Evolutionary conservation across 257 asterid genomes (phyloP), one percentile per base, ranked within the genome.

Genomic region (Nicotiana tomentosiformis): DNA sequence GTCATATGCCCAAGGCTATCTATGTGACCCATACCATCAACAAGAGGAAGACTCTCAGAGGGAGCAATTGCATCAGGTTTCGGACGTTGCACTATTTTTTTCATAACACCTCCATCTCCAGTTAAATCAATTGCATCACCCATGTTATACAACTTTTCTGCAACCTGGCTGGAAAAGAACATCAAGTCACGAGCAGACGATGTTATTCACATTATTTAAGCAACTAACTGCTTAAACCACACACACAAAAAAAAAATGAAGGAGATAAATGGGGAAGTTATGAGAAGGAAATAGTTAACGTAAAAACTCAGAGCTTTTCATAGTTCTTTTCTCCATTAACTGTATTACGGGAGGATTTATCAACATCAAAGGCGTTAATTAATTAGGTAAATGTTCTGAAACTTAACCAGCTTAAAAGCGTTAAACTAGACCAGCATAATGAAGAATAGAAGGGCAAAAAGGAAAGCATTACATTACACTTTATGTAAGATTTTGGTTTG

Each of bases 41-140:
- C 85, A 80, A 96, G 98, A 46, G 99, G 97, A 78, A 94, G 94
- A 69, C 88, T 88, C 86, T 93, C 97, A 0, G 99, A 93, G 60
- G 99, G 99, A 86, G 84, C 91, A 85, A 89, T 67, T 39, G 99
- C 97, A 88, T 93, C 97, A 80, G 93, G 90, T 85, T 90, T 94
- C 53, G 99, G 92, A 10, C 87, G 90, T 65, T 95, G 92, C 30
- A 93, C 62, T 32, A 90, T 93, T 46, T 93, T 90, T 90, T 96
- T 96, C 85, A 91, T 49, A 85, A 96, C 98, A 67, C 99, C 99
- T 86, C 98, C 99, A 90, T 96, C 99, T 78, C 99, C 99, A 87
- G 90, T 92, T 92, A 96, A 90, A 89, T 96, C 98, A 65, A 89
- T 82, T 33, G 90, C 65, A 61, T 89, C 97, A 77, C 84, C 90